Evolutionary conservation across 345 rosid genomes (phyloP).

Genomic region (Viola odorata): DNA sequence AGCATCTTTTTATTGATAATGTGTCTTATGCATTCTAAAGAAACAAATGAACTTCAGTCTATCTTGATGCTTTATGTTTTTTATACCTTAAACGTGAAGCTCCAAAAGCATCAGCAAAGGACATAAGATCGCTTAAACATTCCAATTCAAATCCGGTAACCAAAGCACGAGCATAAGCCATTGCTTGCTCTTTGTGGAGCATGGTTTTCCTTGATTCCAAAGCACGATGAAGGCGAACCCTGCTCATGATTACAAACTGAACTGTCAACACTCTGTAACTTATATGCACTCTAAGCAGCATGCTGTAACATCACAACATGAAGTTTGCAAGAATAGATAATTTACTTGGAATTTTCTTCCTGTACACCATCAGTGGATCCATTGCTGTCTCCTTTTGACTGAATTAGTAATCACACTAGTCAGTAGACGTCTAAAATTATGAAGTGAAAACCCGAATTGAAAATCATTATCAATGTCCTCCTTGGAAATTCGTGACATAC

Average conservation of each 20-base stretch:
- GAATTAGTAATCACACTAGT: slow-evolving; percentile 11
- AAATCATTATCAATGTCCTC: background rate
- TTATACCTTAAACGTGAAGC: slow-evolving; percentile 82
- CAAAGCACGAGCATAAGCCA: slow-evolving; percentile 94
- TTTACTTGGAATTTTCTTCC: slow-evolving; percentile 87
- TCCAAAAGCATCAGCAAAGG: slow-evolving; percentile 86
- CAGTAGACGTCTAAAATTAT: slow-evolving; percentile 9
- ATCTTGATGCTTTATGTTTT: background rate
- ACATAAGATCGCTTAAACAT: slow-evolving; percentile 61
- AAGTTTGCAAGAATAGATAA: slow-evolving; percentile 8
- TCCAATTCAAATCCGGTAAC: slow-evolving; percentile 85
- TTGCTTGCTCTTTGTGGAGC: slow-evolving; percentile 92
- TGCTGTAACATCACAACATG: background rate
- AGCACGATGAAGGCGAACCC: slow-evolving; percentile 84
- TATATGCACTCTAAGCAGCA: slow-evolving; percentile 7
- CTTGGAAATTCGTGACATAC: slow-evolving; percentile 24
- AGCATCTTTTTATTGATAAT: background rate
- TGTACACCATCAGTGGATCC: slow-evolving; percentile 32
- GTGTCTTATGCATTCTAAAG: background rate
- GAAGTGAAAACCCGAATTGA: slow-evolving; percentile 7
- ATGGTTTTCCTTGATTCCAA: slow-evolving; percentile 73
- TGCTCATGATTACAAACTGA: slow-evolving; percentile 31
- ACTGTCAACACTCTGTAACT: slow-evolving; percentile 15
- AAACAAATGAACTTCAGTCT: background rate
- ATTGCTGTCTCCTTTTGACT: slow-evolving; percentile 40